Conservation (phyloP, 139 green algal species). For the Chlamydomonas urium region DNA sequence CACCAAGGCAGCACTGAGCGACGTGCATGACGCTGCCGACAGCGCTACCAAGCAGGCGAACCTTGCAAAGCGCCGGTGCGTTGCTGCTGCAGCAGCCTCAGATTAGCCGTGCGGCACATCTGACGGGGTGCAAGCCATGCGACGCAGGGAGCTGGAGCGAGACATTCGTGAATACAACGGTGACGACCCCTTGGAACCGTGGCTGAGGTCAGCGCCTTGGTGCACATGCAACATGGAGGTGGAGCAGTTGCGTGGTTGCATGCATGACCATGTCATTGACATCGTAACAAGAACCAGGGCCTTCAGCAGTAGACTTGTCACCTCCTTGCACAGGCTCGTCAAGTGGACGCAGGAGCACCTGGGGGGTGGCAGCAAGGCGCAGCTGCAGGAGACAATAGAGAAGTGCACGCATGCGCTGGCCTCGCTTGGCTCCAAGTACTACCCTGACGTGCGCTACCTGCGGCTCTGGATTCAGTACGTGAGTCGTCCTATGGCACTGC, state of each 20-base stretch:
- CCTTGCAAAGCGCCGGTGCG: conserved; percentile 17
- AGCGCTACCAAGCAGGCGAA: conserved; percentile 2
- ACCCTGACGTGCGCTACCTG: conserved; percentile 79
- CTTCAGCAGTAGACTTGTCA: not conserved
- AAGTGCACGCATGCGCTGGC: conserved; percentile 70
- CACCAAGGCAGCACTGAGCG: conserved; percentile 40
- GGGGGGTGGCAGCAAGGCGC: conserved; percentile 59
- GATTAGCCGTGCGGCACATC: not conserved
- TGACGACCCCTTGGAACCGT: conserved; percentile 71
- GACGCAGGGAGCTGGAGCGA: conserved; percentile 50
- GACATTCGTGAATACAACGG: conserved; percentile 65
- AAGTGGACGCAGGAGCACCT: conserved; percentile 82
- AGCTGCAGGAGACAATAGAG: conserved; percentile 83
- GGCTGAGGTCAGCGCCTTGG: conserved; percentile 56
- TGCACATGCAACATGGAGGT: conserved; percentile 3
- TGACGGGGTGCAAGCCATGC: not conserved
- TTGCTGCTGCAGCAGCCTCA: not conserved
- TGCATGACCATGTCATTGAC: not conserved
- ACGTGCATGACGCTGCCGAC: conserved; percentile 23
- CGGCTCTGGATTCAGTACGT: conserved; percentile 94
- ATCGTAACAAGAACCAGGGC: not conserved
- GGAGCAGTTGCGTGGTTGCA: not conserved
- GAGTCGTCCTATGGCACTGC: no score
- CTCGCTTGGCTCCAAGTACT: conserved; percentile 57
- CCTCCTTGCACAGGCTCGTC: conserved; percentile 65